Conservation (phyloP, 805 yeast genomes). For the Metschnikowia shivogae region DNA sequence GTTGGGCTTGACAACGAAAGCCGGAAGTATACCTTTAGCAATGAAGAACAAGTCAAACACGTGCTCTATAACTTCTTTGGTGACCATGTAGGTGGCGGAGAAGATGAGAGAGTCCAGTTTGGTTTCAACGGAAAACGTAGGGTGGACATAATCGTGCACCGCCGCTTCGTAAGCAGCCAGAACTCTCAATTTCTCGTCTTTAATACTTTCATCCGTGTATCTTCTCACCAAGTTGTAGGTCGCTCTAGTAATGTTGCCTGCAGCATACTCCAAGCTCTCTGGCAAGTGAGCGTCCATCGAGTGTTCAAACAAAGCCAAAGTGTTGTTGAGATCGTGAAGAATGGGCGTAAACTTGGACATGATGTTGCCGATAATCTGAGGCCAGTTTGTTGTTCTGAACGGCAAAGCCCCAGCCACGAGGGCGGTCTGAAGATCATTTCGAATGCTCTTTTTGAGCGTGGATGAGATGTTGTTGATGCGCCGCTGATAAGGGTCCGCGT, state of each 20-base stretch:
- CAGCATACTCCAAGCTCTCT: conserved; percentile 10
- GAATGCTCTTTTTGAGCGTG: conserved; percentile 31
- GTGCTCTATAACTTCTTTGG: conserved; percentile 29
- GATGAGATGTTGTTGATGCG: conserved; percentile 34
- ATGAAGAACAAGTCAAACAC: conserved; percentile 34
- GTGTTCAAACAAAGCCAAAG: conserved; percentile 21
- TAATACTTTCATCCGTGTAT: conserved; percentile 26
- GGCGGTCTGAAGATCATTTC: conserved; percentile 29
- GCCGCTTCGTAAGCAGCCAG: conserved; percentile 32
- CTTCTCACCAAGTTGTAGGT: conserved; percentile 46
- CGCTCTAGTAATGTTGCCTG: conserved; percentile 34
- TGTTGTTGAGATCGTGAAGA: conserved; percentile 37
- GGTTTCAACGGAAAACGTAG: conserved; percentile 34
- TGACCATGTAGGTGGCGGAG: conserved; percentile 43
- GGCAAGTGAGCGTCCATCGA: background rate
- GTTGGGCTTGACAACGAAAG: conserved; percentile 14
- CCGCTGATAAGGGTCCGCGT: conserved; percentile 46
- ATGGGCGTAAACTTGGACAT: conserved; percentile 52
- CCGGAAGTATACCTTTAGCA: conserved; percentile 23
- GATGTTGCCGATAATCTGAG: conserved; percentile 44
- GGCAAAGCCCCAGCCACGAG: conserved; percentile 28
- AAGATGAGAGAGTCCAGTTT: conserved; percentile 46
- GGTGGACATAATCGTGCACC: conserved; percentile 46
- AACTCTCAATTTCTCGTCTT: conserved; percentile 12
- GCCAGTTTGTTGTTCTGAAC: conserved; percentile 48